Base-by-base conservation (phyloP, 805 yeast species). In the Alloascoidea africana region DNA sequence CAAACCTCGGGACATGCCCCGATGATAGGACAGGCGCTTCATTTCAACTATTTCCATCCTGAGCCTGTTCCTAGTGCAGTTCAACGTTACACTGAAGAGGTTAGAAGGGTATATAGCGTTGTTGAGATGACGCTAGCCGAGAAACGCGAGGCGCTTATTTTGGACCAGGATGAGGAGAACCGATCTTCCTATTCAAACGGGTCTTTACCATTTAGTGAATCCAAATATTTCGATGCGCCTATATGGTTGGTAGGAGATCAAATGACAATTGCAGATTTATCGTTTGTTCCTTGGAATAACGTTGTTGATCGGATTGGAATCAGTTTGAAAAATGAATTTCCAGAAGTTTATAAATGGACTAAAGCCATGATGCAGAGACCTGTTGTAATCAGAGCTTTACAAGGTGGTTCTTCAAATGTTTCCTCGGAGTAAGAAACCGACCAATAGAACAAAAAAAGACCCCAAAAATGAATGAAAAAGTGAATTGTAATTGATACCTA, bases 1-100 rank as follows among this genome's bases (percentile, higher is more conserved):
- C 97, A 87, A 59, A 85, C 96, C 2, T 80, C 93, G 3, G 96
- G 97, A 4, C 96, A 86, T 54, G 94, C 96, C 0, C 96, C 96
- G n/a, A 87, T 87, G 94, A 82, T 87, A 48, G 96, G 96, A 14
- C 96, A 87, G 58, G 96, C 96, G 5, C 66, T 89, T 47, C 96
- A 89, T 61, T 89, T 87, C 62, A 69, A 87, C 51, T 85, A 83
- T 55, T 85, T 87, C 65, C 96, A 87, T 54, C 71, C 87, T 4
- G 78, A 78, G 42, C 76, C 76, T 38, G 85, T 87, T 2, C 85
- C 89, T 14, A 72, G 85, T 41, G 96, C 96, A 0, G 83, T 87
- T 15, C 94, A 84, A 48, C 65, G 96, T 51, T 87, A 86, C 54
- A 78, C 83, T 1, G 94, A 82, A 49, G 97, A 87, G 59, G 96